Evolutionary conservation across 2,329 filamentous ascomycete species (phyloP), one percentile per base, ranked within the genome.

Genomic region (Verticillium klebahnii): DNA sequence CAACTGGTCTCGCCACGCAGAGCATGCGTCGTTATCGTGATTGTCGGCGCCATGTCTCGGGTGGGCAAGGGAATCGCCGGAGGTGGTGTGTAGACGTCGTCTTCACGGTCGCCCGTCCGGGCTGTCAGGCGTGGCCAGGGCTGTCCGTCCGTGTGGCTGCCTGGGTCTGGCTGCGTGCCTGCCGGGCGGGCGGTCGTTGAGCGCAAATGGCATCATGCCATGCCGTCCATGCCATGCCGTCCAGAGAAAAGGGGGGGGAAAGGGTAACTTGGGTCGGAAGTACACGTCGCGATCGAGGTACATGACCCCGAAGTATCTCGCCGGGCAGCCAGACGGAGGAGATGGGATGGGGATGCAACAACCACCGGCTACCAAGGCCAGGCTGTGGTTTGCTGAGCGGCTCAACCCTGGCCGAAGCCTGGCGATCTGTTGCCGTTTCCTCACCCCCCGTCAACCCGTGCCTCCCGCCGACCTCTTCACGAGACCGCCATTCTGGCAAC

Each of bases 11-110:
- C 9, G 19, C 19, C 39, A 45, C 39, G n/a, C n/a, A 50, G n/a
- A 50, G 45, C 4, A 50, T 6, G 14, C 8, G n/a, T 25, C 45
- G 45, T 23, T 23, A 50, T 50, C 45, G 45, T 50, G 45, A 50
- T 58, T 58, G 39, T 58, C 56, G 23, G 29, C 56, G 56, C 56
- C 56, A 58, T 58, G 56, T 58, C 56, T 58, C 56, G 56, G 56
- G 31, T 37, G 36, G 17, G 56, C 32, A 37, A 37, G 56, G 56
- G 36, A 23, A 29, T 37, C 36, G 56, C 37, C 15, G 17, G 36
- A 58, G 56, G 36, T 12, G 56, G 56, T 58, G 56, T 58, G 56
- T 36, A 40, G 56, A 57, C 32, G 17, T 40, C 15, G 37, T 15
- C 37, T n/a, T 40, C 37, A 40, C 6, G 14, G 37, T 40, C 17